Conservation (phyloP, 2,329 filamentous ascomycete species). For the Apiospora phragmitis region DNA sequence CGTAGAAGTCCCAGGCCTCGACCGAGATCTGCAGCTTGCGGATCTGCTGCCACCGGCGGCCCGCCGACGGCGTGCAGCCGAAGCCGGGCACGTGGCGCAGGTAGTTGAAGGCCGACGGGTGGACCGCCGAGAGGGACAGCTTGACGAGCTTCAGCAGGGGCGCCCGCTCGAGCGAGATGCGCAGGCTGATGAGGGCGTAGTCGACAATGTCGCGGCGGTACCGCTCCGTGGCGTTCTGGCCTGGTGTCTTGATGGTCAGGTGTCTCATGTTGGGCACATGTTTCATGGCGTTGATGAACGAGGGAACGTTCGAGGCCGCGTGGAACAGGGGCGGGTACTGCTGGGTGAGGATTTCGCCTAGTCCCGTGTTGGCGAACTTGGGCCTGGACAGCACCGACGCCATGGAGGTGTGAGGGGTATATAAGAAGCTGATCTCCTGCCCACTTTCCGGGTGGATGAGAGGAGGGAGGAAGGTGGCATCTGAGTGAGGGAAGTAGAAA, state of each 20-base stretch:
- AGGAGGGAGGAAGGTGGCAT: constrained; percentile 82
- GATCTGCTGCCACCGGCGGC: constrained; percentile 76
- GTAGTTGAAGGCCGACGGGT: constrained; percentile 75
- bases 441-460: constrained; percentile 77
- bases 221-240: constrained; percentile 66
- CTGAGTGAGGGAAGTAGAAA: constrained; percentile 74
- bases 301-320: constrained; percentile 81
- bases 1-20: constrained; percentile 67
- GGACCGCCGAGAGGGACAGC: constrained; percentile 72
- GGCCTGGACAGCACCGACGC: constrained; percentile 62
- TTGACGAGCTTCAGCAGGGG: constrained; percentile 65
- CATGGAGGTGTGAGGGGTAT: constrained; percentile 73
- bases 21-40: constrained; percentile 71
- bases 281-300: constrained; percentile 75
- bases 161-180: constrained; percentile 78
- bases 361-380: constrained; percentile 77
- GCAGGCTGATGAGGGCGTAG: constrained; percentile 84
- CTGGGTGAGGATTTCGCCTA: constrained; percentile 78
- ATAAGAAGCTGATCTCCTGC: constrained; percentile 77
- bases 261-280: constrained; percentile 70
- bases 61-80: constrained; percentile 71
- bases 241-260: constrained; percentile 75
- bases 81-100: constrained; percentile 74
- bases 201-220: constrained; percentile 80
- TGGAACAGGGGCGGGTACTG: constrained; percentile 91